phyloP scores from a whole-genome alignment of 805 yeast genomes.

The Suhomyces sp. region DNA sequence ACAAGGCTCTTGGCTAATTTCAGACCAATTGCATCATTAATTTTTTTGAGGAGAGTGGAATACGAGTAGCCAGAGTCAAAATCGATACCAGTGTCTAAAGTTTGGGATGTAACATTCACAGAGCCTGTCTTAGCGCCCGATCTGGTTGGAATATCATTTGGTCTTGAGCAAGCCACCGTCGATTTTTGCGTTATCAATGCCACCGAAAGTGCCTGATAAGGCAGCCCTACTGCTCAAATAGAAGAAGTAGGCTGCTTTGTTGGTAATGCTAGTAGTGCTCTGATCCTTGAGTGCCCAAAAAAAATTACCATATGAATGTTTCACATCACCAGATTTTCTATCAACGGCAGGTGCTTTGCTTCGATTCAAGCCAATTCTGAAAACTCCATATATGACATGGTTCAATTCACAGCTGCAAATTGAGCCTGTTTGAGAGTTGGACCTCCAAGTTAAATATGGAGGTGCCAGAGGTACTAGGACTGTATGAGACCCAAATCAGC shows the following conservation, averaged over 20 bases:
- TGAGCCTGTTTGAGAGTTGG: conserved; percentile 2
- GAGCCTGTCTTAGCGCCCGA: conserved; percentile 2
- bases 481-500: no score
- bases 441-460: no score
- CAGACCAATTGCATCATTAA: conserved; percentile 1
- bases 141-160: background rate
- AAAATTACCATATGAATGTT: conserved; percentile 7
- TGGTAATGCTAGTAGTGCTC: conserved; percentile 9
- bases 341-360: conserved; percentile 1
- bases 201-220: conserved; percentile 17
- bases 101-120: background rate
- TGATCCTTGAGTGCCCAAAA: conserved; percentile 10
- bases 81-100: background rate
- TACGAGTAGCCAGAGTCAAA: conserved; percentile 10
- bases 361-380: conserved; percentile 7
- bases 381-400: conserved; percentile 3
- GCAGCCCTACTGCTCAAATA: conserved; percentile 14
- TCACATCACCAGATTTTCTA: background rate
- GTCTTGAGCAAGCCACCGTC: conserved; percentile 6
- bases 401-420: conserved; percentile 6
- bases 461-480: no score
- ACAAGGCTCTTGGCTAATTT: background rate
- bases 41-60: conserved; percentile 2
- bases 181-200: conserved; percentile 17
- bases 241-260: conserved; percentile 11